These are phyloP conservation scores for Ophiostoma fasciatum DNA, from an alignment of 2,329 filamentous ascomycete genomes.

Conservation along the genomic window DNA sequence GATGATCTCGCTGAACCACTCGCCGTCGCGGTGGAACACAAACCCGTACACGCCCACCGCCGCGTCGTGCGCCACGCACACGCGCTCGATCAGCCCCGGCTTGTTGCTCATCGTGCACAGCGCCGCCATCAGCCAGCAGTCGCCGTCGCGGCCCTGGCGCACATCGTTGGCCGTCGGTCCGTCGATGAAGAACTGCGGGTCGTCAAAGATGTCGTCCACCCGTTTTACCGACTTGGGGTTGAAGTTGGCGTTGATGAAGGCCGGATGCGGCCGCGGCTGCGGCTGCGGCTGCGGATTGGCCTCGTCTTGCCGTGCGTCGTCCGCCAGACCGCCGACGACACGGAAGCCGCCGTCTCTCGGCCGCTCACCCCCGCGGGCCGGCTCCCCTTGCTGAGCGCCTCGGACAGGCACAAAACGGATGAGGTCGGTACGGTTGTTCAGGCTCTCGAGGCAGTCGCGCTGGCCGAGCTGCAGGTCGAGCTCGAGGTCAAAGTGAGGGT, in stretches of 20 bases:
- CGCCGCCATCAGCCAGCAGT: conserved; percentile 79
- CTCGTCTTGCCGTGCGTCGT: not conserved
- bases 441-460: conserved; percentile 31
- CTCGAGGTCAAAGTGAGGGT: conserved; percentile 79
- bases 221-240: conserved; percentile 46
- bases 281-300: too few species aligned
- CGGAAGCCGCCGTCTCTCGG: not conserved
- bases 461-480: conserved; percentile 50
- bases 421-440: conserved; percentile 6
- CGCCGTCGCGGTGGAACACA: conserved; percentile 67
- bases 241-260: conserved; percentile 16
- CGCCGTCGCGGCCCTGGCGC: conserved; percentile 60
- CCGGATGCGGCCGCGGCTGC: not conserved
- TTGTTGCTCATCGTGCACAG: conserved; percentile 65
- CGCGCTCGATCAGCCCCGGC: conserved; percentile 51
- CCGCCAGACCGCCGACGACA: not conserved
- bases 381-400: too few species aligned
- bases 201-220: conserved; percentile 60
- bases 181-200: conserved; percentile 63
- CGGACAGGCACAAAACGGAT: not conserved
- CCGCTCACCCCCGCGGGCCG: too few species aligned
- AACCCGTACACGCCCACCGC: conserved; percentile 72
- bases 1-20: conserved; percentile 49
- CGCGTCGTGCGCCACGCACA: conserved; percentile 61
- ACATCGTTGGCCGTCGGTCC: conserved; percentile 65